Conservation (phyloP, 2,329 filamentous ascomycete species). For the Botrytis fragariae region DNA sequence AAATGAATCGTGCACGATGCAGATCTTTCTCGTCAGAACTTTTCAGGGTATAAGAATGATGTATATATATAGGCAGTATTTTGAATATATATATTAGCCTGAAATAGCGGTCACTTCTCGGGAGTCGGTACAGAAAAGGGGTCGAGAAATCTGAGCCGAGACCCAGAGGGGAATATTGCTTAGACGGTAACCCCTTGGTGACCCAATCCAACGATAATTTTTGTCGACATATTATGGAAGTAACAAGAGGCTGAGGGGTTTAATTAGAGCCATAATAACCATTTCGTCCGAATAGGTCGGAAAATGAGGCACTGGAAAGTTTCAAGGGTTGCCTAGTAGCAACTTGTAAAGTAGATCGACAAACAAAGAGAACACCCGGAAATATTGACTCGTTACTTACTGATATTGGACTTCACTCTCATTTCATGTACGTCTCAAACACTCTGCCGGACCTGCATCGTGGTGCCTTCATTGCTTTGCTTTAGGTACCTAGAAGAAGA, state of each 20-base stretch:
- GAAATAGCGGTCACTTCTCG: background rate
- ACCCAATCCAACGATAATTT: background rate
- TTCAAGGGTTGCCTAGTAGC: background rate
- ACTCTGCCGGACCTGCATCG: background rate
- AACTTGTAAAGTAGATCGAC: background rate
- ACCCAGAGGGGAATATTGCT: background rate
- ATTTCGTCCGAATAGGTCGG: background rate
- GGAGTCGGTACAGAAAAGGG: background rate
- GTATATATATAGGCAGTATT: background rate
- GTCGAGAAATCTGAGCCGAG: background rate
- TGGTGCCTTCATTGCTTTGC: background rate
- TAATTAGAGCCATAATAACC: background rate
- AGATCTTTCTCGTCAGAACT: background rate
- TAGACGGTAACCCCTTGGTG: background rate
- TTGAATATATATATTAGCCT: background rate
- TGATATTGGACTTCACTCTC: background rate
- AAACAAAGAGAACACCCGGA: background rate
- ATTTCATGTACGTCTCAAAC: background rate
- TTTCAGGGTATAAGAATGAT: background rate
- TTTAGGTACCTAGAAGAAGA: background rate
- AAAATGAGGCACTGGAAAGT: background rate
- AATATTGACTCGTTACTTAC: background rate
- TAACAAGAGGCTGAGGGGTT: background rate
- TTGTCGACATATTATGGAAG: background rate
- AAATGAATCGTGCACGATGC: background rate